phyloP scores from a whole-genome alignment of 2,329 filamentous ascomycete species.

The Pseudogymnoascus sp. region DNA sequence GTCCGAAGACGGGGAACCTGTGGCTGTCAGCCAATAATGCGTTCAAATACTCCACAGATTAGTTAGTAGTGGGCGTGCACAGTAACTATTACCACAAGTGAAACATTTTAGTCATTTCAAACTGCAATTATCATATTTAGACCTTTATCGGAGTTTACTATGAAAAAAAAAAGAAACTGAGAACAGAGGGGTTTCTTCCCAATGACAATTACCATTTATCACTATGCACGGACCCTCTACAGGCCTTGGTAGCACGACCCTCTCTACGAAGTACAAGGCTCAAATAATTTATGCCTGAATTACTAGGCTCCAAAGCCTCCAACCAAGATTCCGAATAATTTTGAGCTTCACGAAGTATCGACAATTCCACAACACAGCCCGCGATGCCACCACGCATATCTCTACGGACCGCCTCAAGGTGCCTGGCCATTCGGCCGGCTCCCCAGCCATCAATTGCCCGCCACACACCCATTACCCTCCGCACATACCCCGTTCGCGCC shows the following conservation, averaged over 20 bases:
- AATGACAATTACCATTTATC: neutral
- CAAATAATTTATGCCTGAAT: neutral
- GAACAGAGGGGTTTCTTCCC: neutral
- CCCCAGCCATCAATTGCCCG: slow-evolving; percentile 28
- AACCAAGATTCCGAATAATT: slow-evolving; percentile 10
- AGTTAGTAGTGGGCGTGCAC: neutral
- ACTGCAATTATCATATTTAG: slow-evolving; percentile 8
- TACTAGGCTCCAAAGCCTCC: neutral
- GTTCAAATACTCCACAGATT: neutral
- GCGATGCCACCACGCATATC: slow-evolving; percentile 51
- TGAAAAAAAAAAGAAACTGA: neutral
- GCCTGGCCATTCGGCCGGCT: slow-evolving; percentile 34
- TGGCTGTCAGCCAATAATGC: neutral
- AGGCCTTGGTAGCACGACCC: neutral
- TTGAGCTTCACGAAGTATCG: slow-evolving; percentile 8
- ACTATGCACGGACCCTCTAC: neutral
- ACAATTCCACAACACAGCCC: slow-evolving; percentile 1
- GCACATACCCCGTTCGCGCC: slow-evolving; percentile 21
- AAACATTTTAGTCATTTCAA: neutral
- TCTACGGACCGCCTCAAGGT: slow-evolving; percentile 38
- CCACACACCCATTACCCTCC: slow-evolving; percentile 22
- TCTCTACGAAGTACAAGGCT: neutral
- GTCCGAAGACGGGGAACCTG: neutral
- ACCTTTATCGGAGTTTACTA: neutral
- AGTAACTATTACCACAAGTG: neutral